phyloP scores from a whole-genome alignment of 2,329 filamentous ascomycete genomes.

The Pleoardoris graminearum region DNA sequence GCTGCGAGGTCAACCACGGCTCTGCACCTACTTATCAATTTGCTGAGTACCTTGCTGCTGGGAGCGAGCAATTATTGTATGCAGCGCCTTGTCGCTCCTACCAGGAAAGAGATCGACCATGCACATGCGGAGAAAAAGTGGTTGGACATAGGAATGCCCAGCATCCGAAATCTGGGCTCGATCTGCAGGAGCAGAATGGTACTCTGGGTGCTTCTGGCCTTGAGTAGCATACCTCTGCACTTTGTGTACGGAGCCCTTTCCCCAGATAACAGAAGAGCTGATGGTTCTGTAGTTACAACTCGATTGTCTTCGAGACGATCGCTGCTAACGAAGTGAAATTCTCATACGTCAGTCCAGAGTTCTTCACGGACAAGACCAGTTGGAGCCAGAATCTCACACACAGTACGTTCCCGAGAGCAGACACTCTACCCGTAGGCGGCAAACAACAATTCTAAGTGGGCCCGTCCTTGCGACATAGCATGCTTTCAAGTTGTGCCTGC shows the following conservation, averaged over 20 bases:
- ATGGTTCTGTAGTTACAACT: conserved; percentile 24
- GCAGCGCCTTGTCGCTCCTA: conserved; percentile 57
- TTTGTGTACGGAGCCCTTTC: conserved; percentile 12
- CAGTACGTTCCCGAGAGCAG: neutral
- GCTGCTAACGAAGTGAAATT: conserved; percentile 18
- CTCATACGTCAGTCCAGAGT: conserved; percentile 10
- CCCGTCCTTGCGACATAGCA: no score
- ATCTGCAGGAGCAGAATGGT: conserved; percentile 3
- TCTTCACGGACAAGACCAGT: conserved; percentile 12
- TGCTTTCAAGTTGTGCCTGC: no score
- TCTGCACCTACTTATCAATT: conserved; percentile 54
- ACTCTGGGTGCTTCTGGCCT: conserved; percentile 14
- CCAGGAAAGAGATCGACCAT: conserved; percentile 52
- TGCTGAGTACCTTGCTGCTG: conserved; percentile 51
- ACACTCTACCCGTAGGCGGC: no score
- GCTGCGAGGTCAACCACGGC: conserved; percentile 3
- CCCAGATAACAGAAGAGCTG: neutral
- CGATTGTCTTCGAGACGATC: conserved; percentile 23
- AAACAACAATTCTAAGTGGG: no score
- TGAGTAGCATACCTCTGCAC: conserved; percentile 18
- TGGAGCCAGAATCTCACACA: neutral
- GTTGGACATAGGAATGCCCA: conserved; percentile 49
- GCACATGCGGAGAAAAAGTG: conserved; percentile 49
- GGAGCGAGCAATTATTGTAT: conserved; percentile 56
- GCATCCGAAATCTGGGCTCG: conserved; percentile 42